Base-by-base conservation (phyloP, 2,329 filamentous ascomycete genomes). In the Incumbomyces lentus region DNA sequence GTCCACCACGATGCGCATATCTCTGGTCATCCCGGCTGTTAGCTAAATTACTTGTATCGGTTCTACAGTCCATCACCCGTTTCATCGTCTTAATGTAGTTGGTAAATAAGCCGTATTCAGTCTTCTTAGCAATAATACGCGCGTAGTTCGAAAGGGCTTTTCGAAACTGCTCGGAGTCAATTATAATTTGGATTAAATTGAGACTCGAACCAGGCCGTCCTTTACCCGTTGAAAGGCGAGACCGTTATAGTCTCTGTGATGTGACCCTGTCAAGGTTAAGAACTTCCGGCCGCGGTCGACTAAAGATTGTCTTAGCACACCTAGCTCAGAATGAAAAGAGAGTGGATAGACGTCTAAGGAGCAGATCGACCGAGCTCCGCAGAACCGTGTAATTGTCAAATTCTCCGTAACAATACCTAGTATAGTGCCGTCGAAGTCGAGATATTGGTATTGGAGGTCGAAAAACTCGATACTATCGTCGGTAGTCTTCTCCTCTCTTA, bases 211-310 rank as follows among this genome's bases (percentile, higher is more conserved):
- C 35, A 47, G 40, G 13, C 49, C 43, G 18, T 48, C 53, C 47
- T 61, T 58, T 11, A 59, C 49, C 39, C 62, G 59, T 43, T 60
- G 55, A 49, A 65, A 66, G 34, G 56, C 59, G 33, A 46, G 59
- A 34, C 62, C 59, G 48, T 58, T 54, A 51, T 55, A 67, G 40
- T 64, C 49, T 44, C 42, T 50, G 52, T 60, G 51, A 37, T 62
- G 50, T 16, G 50, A 52, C 44, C 55, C 52, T 12, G 52, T 59
- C 14, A 64, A 46, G 35, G 51, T 46, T 5, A 53, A 48, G 49
- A 65, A 64, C 30, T 59, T 61, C 34, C 49, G 50, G 39, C 59
- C 56, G 35, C 55, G 56, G 43, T 57, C 46, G 16, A 59, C 46
- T 5, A 66, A 45, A 30, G 59, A 30, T 39, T 55, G 52, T 29